phyloP scores from a whole-genome alignment of 116 monocot species.

The Papilionanthe hybrid region DNA sequence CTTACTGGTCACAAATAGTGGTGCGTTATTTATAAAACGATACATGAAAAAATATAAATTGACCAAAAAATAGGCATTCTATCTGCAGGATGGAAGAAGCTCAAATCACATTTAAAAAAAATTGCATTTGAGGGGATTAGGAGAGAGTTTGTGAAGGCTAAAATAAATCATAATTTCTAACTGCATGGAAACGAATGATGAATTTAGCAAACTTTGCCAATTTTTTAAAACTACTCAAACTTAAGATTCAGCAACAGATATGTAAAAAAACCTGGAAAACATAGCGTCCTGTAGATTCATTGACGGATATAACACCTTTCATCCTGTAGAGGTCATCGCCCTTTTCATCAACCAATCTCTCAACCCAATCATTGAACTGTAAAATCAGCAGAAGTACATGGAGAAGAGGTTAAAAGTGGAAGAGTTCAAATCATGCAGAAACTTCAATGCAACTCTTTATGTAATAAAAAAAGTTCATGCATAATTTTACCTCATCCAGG shows the following conservation, averaged over 20 bases:
- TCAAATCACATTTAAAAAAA: not conserved
- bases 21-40: too few species aligned
- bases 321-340: slow-evolving; percentile 93
- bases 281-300: slow-evolving; percentile 76
- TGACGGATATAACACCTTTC: slow-evolving; percentile 84
- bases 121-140: not conserved
- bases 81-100: not conserved
- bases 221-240: not conserved
- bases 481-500: slow-evolving; percentile 80
- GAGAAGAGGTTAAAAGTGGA: not conserved
- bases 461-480: not conserved
- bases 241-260: not conserved
- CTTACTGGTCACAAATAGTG: too few species aligned
- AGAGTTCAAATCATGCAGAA: not conserved
- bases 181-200: not conserved
- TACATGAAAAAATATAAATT: too few species aligned
- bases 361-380: slow-evolving; percentile 93
- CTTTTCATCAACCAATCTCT: slow-evolving; percentile 80
- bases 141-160: not conserved
- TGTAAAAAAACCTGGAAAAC: slow-evolving; percentile 68
- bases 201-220: not conserved
- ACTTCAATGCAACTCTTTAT: not conserved
- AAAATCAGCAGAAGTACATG: not conserved
- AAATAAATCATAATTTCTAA: not conserved
- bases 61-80: too few species aligned